A percentile compares a stretch with the other conserved stretches of the same genome.
phyloP scores from a whole-genome alignment of 345 rosid species.

The Schrenkiella parvula region DNA sequence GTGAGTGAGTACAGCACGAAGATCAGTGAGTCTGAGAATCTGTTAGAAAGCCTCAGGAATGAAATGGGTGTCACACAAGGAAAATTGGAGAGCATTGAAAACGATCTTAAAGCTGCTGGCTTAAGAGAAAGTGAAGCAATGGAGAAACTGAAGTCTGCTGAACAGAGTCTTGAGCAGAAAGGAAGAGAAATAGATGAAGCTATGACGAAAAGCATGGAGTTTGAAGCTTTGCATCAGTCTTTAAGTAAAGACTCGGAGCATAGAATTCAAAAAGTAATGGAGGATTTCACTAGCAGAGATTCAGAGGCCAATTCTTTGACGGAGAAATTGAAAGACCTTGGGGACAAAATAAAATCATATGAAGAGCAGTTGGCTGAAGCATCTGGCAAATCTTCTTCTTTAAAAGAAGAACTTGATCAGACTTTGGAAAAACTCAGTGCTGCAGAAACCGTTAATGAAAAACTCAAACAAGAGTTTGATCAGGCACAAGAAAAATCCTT shows the following conservation, averaged over 20 bases:
- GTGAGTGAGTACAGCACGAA: constrained; percentile 43
- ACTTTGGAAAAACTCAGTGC: constrained; percentile 50
- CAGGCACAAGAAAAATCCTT: constrained; percentile 60
- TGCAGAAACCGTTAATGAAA: constrained; percentile 55
- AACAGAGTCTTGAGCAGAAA: constrained; percentile 63
- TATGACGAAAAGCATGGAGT: constrained; percentile 49
- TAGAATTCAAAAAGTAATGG: constrained; percentile 56
- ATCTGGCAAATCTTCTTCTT: constrained; percentile 45
- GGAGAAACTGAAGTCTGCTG: constrained; percentile 75
- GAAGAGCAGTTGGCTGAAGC: constrained; percentile 62
- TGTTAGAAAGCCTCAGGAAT: constrained; percentile 58
- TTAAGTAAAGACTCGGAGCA: constrained; percentile 59
- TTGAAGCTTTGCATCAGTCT: constrained; percentile 57
- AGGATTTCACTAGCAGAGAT: constrained; percentile 60
- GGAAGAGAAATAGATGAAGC: constrained; percentile 54
- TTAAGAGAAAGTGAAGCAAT: constrained; percentile 57
- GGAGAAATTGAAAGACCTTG: constrained; percentile 59
- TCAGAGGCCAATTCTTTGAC: constrained; percentile 62
- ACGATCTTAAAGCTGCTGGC: constrained; percentile 56
- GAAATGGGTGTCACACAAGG: constrained; percentile 60
- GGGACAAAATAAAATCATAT: constrained; percentile 52
- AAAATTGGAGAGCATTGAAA: constrained; percentile 61
- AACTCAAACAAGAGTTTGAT: constrained; percentile 50
- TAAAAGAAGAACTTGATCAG: constrained; percentile 70
- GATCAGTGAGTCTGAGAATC: constrained; percentile 69